Percentiles rank a stretch among this genome's conserved stretches.
phyloP scores from a whole-genome alignment of 257 asterid species.

The Solanum chmielewskii region DNA sequence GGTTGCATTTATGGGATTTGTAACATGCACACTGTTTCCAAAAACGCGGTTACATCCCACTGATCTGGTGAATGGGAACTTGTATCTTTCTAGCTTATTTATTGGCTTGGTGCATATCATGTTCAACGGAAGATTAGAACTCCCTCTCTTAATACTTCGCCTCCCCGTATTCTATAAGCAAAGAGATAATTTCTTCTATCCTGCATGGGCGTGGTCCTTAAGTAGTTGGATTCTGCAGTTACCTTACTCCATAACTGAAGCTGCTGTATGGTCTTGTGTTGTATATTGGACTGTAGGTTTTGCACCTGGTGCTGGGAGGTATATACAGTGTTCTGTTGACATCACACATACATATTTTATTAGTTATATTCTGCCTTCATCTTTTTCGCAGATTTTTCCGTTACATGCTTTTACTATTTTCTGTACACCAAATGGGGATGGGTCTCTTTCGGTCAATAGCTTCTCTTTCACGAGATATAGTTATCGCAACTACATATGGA shows the following conservation, averaged over 20 bases:
- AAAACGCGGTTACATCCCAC: conserved; percentile 64
- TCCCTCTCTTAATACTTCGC: conserved; percentile 67
- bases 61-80: conserved; percentile 45
- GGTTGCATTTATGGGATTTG: conserved; percentile 77
- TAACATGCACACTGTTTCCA: conserved; percentile 69
- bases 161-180: conserved; percentile 95
- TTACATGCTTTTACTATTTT: conserved; percentile 44
- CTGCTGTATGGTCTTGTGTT: conserved; percentile 64
- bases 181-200: conserved; percentile 78
- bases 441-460: conserved; percentile 88
- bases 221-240: conserved; percentile 63
- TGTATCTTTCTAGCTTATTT: conserved; percentile 62
- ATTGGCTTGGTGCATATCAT: conserved; percentile 75
- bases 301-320: conserved; percentile 76
- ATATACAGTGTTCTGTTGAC: neutral
- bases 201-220: conserved; percentile 85
- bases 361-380: neutral
- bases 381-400: conserved; percentile 54
- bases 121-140: conserved; percentile 84
- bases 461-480: conserved; percentile 69
- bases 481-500: conserved; percentile 71
- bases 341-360: neutral
- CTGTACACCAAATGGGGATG: conserved; percentile 83
- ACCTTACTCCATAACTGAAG: conserved; percentile 76
- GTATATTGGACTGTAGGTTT: conserved; percentile 75